Percentiles rank a stretch among this genome's conserved stretches.
Evolutionary conservation across 108 stramenopile species (phyloP).

Genomic region (Stephanodiscus minutulus): DNA sequence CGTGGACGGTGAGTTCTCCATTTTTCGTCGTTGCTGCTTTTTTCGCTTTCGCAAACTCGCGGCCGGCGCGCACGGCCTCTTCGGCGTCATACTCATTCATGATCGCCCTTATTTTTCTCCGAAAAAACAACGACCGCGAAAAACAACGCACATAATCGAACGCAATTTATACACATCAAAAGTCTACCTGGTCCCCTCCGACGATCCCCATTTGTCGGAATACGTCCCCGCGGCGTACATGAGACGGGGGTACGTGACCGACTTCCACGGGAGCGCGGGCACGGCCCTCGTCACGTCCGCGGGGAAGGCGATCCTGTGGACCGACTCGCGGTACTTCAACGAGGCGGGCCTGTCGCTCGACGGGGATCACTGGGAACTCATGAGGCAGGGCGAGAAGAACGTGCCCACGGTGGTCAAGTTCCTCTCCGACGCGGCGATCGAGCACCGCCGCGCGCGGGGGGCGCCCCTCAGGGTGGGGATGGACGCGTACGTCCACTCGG

Average conservation of each 20-base stretch:
- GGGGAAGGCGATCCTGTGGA: constrained; percentile 83
- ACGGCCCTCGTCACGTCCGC: constrained; percentile 85
- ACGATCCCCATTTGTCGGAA: constrained; percentile 95
- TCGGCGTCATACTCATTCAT: constrained; percentile 1
- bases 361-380: constrained; percentile 71
- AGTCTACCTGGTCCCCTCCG: constrained; percentile 79
- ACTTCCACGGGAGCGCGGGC: constrained; percentile 95
- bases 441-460: constrained; percentile 35
- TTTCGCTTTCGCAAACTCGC: too few relatives aligned
- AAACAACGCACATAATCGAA: not conserved
- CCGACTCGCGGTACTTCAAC: constrained; percentile 95
- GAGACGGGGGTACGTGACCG: constrained; percentile 86
- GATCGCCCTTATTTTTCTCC: not conserved
- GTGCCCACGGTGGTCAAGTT: constrained; percentile 73
- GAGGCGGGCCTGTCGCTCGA: constrained; percentile 88
- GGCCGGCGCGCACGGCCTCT: not conserved
- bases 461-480: constrained; percentile 66
- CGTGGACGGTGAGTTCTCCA: constrained; percentile 55
- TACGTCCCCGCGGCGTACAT: constrained; percentile 92
- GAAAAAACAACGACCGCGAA: too few relatives aligned
- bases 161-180: not conserved
- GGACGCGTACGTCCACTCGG: constrained; percentile 81
- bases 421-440: constrained; percentile 53
- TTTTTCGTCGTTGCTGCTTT: too few relatives aligned
- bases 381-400: constrained; percentile 77